phyloP scores from a whole-genome alignment of 2,329 filamentous ascomycete genomes.

The Sordariomycetes sp. region DNA sequence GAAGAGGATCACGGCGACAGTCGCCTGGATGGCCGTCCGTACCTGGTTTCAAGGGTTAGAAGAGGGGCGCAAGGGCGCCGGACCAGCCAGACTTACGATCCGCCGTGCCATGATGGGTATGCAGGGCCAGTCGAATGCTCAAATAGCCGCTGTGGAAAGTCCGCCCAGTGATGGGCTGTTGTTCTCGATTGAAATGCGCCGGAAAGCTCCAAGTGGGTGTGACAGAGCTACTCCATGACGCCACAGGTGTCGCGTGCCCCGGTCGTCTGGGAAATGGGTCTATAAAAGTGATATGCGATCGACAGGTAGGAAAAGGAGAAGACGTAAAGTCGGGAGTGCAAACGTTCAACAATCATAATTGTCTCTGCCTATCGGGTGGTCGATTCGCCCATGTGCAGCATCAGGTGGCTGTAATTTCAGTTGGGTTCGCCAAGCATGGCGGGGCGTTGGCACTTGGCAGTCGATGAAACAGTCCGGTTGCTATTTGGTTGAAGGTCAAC shows the following conservation, averaged over 20 bases:
- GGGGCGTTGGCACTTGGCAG: neutral
- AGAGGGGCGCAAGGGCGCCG: neutral
- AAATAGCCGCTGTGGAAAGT: neutral
- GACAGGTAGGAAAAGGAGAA: neutral
- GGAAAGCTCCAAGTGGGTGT: neutral
- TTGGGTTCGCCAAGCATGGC: neutral
- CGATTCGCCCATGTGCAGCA: neutral
- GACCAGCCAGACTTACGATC: constrained; percentile 7
- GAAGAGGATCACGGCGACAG: constrained; percentile 52
- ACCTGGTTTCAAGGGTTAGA: constrained; percentile 25
- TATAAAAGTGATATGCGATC: neutral
- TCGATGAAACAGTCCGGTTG: too few relatives aligned
- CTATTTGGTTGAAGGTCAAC: too few relatives aligned
- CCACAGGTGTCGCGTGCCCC: neutral
- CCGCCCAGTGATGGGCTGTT: neutral
- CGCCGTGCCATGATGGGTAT: constrained; percentile 1
- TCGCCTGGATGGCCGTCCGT: constrained; percentile 66
- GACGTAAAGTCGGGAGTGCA: neutral
- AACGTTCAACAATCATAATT: neutral
- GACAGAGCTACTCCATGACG: neutral
- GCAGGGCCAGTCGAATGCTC: neutral
- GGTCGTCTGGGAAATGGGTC: neutral
- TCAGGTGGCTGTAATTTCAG: neutral
- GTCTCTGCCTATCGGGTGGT: neutral
- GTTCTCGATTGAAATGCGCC: neutral